Conservation (phyloP, 2,329 filamentous ascomycete species). For the Furcasterigmium sp. region DNA sequence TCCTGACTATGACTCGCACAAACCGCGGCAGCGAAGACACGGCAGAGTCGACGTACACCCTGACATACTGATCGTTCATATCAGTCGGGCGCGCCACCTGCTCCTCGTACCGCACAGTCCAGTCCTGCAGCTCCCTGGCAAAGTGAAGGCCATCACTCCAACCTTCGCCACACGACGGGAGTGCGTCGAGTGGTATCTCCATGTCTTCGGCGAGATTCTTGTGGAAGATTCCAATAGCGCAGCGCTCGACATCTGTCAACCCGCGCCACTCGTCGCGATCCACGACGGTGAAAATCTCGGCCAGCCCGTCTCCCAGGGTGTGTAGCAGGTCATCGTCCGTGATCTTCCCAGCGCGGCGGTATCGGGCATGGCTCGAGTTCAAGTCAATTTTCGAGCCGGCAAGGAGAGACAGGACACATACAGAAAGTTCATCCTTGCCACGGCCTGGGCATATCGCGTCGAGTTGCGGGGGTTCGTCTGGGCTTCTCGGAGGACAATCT, state of each 20-base stretch:
- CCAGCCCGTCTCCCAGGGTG: constrained; percentile 53
- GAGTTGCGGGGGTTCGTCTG: constrained; percentile 35
- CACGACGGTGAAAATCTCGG: constrained; percentile 50
- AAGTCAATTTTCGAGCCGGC: constrained; percentile 28
- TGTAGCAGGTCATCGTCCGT: constrained; percentile 59
- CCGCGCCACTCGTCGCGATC: constrained; percentile 51
- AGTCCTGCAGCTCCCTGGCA: constrained; percentile 41
- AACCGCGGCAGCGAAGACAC: constrained; percentile 15
- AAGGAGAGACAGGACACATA: not conserved
- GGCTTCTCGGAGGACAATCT: constrained; percentile 42
- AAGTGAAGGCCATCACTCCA: constrained; percentile 48
- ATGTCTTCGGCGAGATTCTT: constrained; percentile 51
- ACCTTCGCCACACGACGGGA: constrained; percentile 23
- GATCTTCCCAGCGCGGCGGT: constrained; percentile 54
- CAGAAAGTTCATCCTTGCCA: constrained; percentile 61
- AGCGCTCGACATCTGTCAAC: constrained; percentile 48
- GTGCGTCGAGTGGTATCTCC: constrained; percentile 17
- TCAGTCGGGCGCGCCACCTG: constrained; percentile 19
- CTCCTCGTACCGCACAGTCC: constrained; percentile 46
- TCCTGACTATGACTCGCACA: constrained; percentile 7
- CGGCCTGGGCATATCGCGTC: constrained; percentile 38
- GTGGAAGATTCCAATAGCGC: constrained; percentile 53
- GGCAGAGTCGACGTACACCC: constrained; percentile 24
- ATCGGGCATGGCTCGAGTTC: constrained; percentile 40
- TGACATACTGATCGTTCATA: constrained; percentile 25